Conservation (phyloP, 148 eudicot species). For the Silene conica region DNA sequence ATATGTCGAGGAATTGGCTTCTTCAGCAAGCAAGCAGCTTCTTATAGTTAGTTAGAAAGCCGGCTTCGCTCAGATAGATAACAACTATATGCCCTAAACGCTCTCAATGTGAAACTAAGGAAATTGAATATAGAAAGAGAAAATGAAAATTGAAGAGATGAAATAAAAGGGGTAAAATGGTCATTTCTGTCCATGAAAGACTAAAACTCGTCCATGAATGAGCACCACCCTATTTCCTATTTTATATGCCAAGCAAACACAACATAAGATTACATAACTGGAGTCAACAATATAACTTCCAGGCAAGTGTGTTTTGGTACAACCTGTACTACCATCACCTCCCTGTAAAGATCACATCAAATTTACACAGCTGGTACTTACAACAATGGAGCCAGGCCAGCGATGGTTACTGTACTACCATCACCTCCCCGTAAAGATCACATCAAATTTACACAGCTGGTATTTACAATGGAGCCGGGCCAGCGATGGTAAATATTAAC, state of each 20-base stretch:
- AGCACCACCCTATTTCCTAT: no score
- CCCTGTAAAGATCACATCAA: neutral
- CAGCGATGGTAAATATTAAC: neutral
- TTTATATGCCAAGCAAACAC: neutral
- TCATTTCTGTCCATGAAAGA: no score
- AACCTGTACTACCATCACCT: neutral
- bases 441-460: neutral
- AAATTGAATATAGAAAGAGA: no score
- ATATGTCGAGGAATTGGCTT: no score
- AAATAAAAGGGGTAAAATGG: no score
- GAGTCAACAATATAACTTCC: neutral
- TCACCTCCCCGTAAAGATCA: neutral
- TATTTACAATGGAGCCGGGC: constrained; percentile 5
- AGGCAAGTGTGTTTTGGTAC: neutral
- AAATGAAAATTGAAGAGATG: no score
- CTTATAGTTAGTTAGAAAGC: no score
- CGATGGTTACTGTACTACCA: neutral
- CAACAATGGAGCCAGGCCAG: neutral
- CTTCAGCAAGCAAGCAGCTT: no score
- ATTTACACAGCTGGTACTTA: neutral
- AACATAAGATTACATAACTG: neutral
- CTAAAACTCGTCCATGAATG: no score
- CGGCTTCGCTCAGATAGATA: no score
- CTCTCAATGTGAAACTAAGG: no score
- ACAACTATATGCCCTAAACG: no score